Conservation (phyloP, 495 filamentous ascomycete genomes). For the Penicillium tannophilum region DNA sequence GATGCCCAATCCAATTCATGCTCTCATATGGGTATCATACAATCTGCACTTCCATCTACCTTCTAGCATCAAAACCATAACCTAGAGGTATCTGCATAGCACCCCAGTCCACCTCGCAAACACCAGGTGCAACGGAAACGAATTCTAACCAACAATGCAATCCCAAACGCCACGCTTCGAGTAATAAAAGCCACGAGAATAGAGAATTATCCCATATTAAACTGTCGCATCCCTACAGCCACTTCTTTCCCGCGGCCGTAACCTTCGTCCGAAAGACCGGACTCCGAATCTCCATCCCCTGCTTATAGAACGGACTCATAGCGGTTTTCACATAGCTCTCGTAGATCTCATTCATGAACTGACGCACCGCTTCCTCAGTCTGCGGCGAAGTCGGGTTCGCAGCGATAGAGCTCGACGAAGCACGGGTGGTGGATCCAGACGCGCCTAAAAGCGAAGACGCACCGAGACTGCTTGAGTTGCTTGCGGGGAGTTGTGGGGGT, state of each 20-base stretch:
- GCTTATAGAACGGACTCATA: slow-evolving; percentile 92
- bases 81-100: neutral
- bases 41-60: neutral
- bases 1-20: neutral
- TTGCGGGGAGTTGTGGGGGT: slow-evolving; percentile 53
- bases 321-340: slow-evolving; percentile 94
- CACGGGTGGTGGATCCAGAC: slow-evolving; percentile 40
- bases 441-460: slow-evolving; percentile 37
- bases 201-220: neutral
- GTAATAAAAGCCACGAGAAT: slow-evolving; percentile 1
- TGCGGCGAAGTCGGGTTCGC: slow-evolving; percentile 82
- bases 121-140: neutral
- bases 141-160: slow-evolving; percentile 2
- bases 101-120: neutral
- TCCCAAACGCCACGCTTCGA: slow-evolving; percentile 26
- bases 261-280: slow-evolving; percentile 82
- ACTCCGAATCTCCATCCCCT: slow-evolving; percentile 80
- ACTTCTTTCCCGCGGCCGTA: slow-evolving; percentile 87
- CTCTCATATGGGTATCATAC: slow-evolving; percentile 16
- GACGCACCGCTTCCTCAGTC: slow-evolving; percentile 90
- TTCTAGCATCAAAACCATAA: neutral
- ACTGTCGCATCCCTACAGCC: slow-evolving; percentile 56
- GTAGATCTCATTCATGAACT: slow-evolving; percentile 93
- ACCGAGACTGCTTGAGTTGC: slow-evolving; percentile 27
- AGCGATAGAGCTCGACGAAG: slow-evolving; percentile 64